Base-by-base conservation (phyloP, 192 early-diverging fungal genomes). In the Spinellus fusiger region DNA sequence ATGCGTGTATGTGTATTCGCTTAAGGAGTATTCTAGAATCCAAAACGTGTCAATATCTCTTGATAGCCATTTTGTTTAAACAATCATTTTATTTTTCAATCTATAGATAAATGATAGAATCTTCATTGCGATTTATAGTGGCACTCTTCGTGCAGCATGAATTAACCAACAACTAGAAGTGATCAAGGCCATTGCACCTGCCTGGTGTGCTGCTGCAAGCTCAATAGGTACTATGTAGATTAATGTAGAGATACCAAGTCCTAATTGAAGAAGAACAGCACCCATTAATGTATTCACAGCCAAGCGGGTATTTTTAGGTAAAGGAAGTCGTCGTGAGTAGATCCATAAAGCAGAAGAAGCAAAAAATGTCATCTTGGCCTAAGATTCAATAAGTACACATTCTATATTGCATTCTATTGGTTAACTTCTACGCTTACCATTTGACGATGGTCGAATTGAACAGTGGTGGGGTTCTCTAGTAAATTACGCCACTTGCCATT, bases 381-480 rank as follows among this genome's bases (percentile, higher is more conserved):
- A 73, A 16, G 23, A 47, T 1, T 47, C 1, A 44, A 8, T 13
- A 57, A n/a, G 18, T 26, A 4, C 13, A 64, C 13, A 74, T 59
- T 22, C 12, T 25, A 37, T 32, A 15, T n/a, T 56, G 16, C 20
- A 18, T 26, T 9, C 16, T 27, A 60, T 23, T 44, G 10, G 12
- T 5, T 22, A 74, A n/a, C n/a, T n/a, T n/a, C n/a, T n/a, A n/a
- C n/a, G n/a, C 77, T 59, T 78, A 88, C 85, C 74, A 98, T 61
- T n/a, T 87, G 74, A 48, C 96, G 87, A 71, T 98, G 96, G 68
- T 92, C 87, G 59, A 98, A 95, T 79, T 97, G 95, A 23, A 97
- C 94, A 4, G 92, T 89, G 25, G 89, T 78, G 3, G 91, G 93
- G 73, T 98, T 98, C 54, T 96, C 93, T n/a, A 94, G 77, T 29